Base-by-base conservation (phyloP, 2,329 filamentous ascomycete genomes). In the Dissoconium aciculare region DNA sequence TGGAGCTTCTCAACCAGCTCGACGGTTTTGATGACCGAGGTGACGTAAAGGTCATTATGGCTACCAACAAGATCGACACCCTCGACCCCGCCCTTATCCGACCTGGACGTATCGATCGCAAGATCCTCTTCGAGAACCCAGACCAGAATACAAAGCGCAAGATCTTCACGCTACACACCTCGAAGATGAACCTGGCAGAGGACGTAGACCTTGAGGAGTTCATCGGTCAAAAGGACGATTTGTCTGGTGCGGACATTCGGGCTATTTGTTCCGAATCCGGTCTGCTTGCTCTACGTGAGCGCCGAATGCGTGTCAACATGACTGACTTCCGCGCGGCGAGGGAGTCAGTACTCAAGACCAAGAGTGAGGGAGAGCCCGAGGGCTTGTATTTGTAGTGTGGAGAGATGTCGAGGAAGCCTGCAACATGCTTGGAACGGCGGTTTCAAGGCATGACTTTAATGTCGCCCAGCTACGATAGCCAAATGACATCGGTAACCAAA, bases 31-130 rank as follows among this genome's bases (percentile, higher is more conserved):
- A 98, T 53, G 91, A 98, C 58, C 81, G 89, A 38, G 91, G 89
- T 46, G 89, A 98, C 54, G 87, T 98, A 59, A 98, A 98, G 67
- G 89, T 98, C 39, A 87, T 98, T 57, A 95, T 98, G 85, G 91
- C 89, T 9, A 98, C 89, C 44, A 98, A 98, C 74, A 98, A 98
- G 72, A 98, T 98, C 45, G 91, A 98, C 46, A 92, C 83, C 3
- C 69, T 98, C 15, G 91, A 98, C 52, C 89, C 89, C 33, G 89
- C 89, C 11, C 67, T 98, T 45, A 98, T 98, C 53, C 78, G 89
- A 44, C 89, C 89, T 26, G 89, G 89, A 41, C 85, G 89, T 69
- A 98, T 98, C 57, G 89, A 98, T 59, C 78, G 89, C 48, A 98
- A 98, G 71, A 98, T 98, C 54, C 62, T 78, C 41, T 78, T 78